Evolutionary conservation across 2,329 filamentous ascomycete genomes (phyloP), one percentile per base, ranked within the genome.

Genomic region (Allantophomopsis lycopodina): DNA sequence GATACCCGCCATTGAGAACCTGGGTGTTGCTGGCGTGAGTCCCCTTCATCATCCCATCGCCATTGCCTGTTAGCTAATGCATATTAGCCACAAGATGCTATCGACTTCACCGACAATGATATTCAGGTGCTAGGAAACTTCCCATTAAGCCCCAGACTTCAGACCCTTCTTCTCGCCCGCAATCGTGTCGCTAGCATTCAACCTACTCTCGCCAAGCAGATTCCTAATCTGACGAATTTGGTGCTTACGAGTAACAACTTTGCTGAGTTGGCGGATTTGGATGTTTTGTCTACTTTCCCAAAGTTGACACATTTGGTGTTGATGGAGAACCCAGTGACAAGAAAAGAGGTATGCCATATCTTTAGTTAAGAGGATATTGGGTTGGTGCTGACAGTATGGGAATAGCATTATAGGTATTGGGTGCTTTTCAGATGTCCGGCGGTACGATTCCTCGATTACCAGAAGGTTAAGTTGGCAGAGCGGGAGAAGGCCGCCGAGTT

Each of bases 41-140:
- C 37, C 21, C 23, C 23, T 28, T 10, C 23, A 28, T 42, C 36
- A 28, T 42, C 36, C 34, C 35, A 40, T 21, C 42, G 31, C 33
- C 32, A 35, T 38, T 20, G 28, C 21, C 17, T 41, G 28, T 13
- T 20, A 34, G 28, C 23, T 31, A 3, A 37, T 36, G n/a, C 15
- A 35, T 23, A 14, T 14, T 53, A 93, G 85, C 85, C 88, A 53
- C 87, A 93, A 73, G 91, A 96, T 68, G 79, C 85, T 49, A 93
- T 98, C 69, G 91, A 98, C 66, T 80, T 98, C 55, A 96, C 91
- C 61, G 91, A 98, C 69, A 98, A 98, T 62, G 88, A 95, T 62
- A 89, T 98, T 55, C 77, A 84, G 51, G 69, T 81, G 37, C 74
- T 98, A 47, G 81, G 79, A 48, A 95, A 95, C 65, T 94, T 98